Evolutionary conservation across 2,329 filamentous ascomycete species (phyloP), one percentile per base, ranked within the genome.

Genomic region (Penicillium sp.): DNA sequence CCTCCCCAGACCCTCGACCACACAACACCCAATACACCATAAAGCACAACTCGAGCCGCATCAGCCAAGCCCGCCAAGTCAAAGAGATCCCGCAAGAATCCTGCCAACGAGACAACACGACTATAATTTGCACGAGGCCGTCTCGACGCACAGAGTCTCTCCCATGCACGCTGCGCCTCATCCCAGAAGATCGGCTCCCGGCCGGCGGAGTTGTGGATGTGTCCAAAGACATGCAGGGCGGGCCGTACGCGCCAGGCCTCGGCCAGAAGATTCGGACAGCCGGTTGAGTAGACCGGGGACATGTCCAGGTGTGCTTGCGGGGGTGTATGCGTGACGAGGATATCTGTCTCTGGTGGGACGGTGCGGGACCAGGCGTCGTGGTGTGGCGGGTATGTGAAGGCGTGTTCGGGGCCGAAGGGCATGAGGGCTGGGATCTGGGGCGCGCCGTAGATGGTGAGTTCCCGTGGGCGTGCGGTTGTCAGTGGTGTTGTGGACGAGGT

Each of bases 321-420:
- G 31, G 92, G 92, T 0, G 86, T 87, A 71, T 96, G 92, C 1
- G 92, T 96, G 48, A 96, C 78, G 14, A 96, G 82, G 54, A 96
- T 85, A 67, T 96, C 91, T 0, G 87, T 89, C 67, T 90, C 86
- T 1, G 80, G 75, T 0, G 92, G 91, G 5, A 96, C 80, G 20
- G 85, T 88, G 63, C 85, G 84, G 3, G 83, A 81, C 91, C 91
- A 96, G 0, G 89, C 89, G 68, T 92, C 86, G 20, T 82, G 76
- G 1, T 82, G 79, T 28, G 84, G 77, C 2, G 82, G 79, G 71
- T 96, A 95, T 72, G 94, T 90, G 69, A 95, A 96, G 22, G 86
- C 92, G 78, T 90, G 89, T 25, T 88, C 84, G 10, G 80, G 77
- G 43, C 87, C 86, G n/a, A 91, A 89, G 70, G 90, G 90, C 55